Percentiles rank a stretch among this genome's conserved stretches.
phyloP scores from a whole-genome alignment of 176 grass and related monocot genomes.

The Aegilops speltoides region DNA sequence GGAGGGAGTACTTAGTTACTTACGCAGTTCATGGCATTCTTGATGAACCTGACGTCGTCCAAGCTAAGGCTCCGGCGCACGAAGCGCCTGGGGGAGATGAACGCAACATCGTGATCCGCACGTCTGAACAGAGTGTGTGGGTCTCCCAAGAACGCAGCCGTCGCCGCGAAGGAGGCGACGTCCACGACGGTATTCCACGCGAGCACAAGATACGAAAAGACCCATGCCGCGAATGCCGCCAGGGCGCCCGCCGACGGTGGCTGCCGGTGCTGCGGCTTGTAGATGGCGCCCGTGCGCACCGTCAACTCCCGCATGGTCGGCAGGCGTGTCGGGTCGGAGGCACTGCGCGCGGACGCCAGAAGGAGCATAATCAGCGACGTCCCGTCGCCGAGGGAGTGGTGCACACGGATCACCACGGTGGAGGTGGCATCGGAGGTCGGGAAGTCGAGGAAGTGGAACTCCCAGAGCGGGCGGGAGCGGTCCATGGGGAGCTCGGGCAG shows the following conservation, averaged over 20 bases:
- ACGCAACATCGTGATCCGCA: not conserved
- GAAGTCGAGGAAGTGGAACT: too few species aligned
- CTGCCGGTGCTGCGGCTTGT: too few species aligned
- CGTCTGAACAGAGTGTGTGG: not conserved
- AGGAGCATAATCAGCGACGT: too few species aligned
- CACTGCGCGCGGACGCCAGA: too few species aligned
- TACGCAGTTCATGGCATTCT: slow-evolving; percentile 51
- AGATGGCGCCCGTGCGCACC: too few species aligned
- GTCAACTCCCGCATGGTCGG: too few species aligned
- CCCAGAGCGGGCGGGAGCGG: too few species aligned
- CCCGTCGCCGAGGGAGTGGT: too few species aligned
- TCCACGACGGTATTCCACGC: not conserved
- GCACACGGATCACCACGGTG: too few species aligned
- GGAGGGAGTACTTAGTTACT: slow-evolving; percentile 28
- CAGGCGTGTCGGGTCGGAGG: too few species aligned
- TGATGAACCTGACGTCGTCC: slow-evolving; percentile 51
- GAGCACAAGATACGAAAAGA: not conserved
- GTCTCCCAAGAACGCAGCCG: not conserved
- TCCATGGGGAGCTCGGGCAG: too few species aligned
- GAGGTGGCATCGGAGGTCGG: too few species aligned
- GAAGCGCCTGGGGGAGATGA: not conserved
- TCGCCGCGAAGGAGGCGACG: not conserved
- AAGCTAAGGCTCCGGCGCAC: not conserved
- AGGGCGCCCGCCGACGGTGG: not conserved
- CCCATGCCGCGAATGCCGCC: not conserved